Evolutionary conservation across 495 filamentous ascomycete species (phyloP), one percentile per base, ranked within the genome.

Genomic region (Ramalina peruviana): DNA sequence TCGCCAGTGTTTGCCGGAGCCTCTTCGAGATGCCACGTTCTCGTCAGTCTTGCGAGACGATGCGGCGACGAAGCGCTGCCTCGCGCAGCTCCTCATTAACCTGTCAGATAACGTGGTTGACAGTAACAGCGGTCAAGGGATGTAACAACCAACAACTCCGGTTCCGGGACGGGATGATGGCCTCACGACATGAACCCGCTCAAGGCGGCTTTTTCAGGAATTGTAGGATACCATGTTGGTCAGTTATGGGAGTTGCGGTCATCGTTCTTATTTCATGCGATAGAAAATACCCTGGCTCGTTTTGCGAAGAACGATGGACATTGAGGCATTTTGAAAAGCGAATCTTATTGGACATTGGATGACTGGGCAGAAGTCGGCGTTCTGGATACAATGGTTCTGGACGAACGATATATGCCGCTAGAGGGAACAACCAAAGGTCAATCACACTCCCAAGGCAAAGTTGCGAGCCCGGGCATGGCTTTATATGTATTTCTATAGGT

Each of bases 21-120:
- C 92, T 10, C 79, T 99, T 44, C 87, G 93, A 26, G 92, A 99
- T 61, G 87, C 88, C 23, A 99, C 92, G 9, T 99, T 99, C 68
- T 92, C 86, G 26, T 86, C 88, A 0, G 90, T 99, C 30, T 80
- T 99, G 36, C 86, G 92, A 47, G 92, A 97, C 59, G 92, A 99
- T 57, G 93, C 92, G 9, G 92, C 93, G 5, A 99, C 93, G 3
- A 99, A 99, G 68, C 86, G 92, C 49, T 99, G 92, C 63, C 80
- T 99, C 27, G 87, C 90, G 7, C 92, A 97, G 67, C 81, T 99
- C 36, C 70, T 97, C 48, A 94, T 99, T 69, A 96, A 96, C 64
- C 79, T 99, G 41, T 92, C 88, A 26, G 92, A 99, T 67, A 88
- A 86, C 61, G 83, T 92, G 52, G 81, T 83, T 50, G 87, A 92